phyloP scores from a whole-genome alignment of 306 rosid species.

The Rosa persica region DNA sequence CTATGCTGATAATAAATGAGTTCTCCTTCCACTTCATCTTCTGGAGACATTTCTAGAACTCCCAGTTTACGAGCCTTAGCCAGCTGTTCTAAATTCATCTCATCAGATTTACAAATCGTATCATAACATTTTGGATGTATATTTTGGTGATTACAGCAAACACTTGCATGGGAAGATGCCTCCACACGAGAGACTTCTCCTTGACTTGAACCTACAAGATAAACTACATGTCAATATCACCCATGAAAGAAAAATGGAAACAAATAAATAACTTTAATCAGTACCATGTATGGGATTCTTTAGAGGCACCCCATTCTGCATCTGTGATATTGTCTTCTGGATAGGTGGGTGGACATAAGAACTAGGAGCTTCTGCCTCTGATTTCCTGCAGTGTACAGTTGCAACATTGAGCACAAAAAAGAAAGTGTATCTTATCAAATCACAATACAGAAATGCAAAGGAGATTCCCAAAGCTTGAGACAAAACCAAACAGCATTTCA shows the following conservation, averaged over 20 bases:
- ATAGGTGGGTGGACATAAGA: conserved; percentile 61
- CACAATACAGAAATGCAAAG: conserved; percentile 18
- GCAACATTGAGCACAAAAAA: conserved; percentile 5
- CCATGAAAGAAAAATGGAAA: conserved; percentile 26
- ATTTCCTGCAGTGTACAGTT: conserved; percentile 46
- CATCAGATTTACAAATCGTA: conserved; percentile 37
- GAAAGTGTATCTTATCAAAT: not conserved
- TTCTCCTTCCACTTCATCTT: conserved; percentile 92
- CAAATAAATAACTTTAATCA: conserved; percentile 21
- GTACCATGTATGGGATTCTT: conserved; percentile 38
- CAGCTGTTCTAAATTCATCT: conserved; percentile 44
- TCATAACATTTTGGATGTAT: conserved; percentile 40
- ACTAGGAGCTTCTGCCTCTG: conserved; percentile 42
- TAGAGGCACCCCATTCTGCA: conserved; percentile 41
- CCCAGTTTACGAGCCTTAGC: conserved; percentile 42
- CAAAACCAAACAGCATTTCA: conserved; percentile 5
- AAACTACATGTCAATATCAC: conserved; percentile 32
- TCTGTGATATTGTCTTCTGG: conserved; percentile 42
- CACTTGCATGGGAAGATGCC: conserved; percentile 41
- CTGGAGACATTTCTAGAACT: conserved; percentile 51
- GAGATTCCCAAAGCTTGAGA: conserved; percentile 14
- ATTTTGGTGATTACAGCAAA: conserved; percentile 48
- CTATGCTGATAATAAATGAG: conserved; percentile 72
- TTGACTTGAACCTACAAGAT: conserved; percentile 46
- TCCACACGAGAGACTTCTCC: conserved; percentile 43